Base-by-base conservation (phyloP, 2,329 filamentous ascomycete genomes). In the Ceratocystiopsis brevicomis region DNA sequence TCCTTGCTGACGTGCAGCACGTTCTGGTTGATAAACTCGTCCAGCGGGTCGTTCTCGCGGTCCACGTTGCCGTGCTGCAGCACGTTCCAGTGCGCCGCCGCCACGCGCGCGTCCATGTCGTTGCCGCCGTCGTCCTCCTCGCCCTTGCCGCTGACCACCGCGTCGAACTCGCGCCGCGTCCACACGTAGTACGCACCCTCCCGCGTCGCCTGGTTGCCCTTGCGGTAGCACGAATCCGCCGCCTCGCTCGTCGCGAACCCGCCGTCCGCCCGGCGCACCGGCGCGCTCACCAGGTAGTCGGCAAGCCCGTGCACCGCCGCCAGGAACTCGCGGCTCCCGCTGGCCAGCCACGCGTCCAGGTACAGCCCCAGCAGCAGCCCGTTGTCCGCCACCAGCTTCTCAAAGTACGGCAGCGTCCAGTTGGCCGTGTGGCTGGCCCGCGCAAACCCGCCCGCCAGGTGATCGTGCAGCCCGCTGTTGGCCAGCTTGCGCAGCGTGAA, bases 371-470 rank as follows among this genome's bases (percentile, higher is more conserved):
- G 64, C 1, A 96, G 68, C 51, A 95, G 79, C 0, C 83, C 79
- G 54, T 98, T 93, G 55, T 96, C 90, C 44, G 85, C 86, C 11
- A 95, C 72, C 71, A 96, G 86, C 65, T 96, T 96, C 63, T 98
- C 90, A 53, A 96, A 98, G 57, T 94, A 87, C 12, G 90, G 90
- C 39, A 96, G 65, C 49, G 81, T 83, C 90, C 90, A 98, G 60
- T 96, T 83, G 14, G 76, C 66, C 0, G 88, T 96, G 9, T 93
- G 81, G 14, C 85, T 93, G 57, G 93, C 95, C 42, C 88, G 74
- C 34, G 68, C 62, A 51, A 76, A 75, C 4, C 72, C 72, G 8
- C 63, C 64, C 1, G 69, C 68, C 10, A 76, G 56, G 45, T 76
- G 72, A 46, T 76, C 72, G 42, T 67, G 61, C 47, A 76, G 52